phyloP scores from a whole-genome alignment of 176 grass and related monocot species.

The Musa schizocarpa region DNA sequence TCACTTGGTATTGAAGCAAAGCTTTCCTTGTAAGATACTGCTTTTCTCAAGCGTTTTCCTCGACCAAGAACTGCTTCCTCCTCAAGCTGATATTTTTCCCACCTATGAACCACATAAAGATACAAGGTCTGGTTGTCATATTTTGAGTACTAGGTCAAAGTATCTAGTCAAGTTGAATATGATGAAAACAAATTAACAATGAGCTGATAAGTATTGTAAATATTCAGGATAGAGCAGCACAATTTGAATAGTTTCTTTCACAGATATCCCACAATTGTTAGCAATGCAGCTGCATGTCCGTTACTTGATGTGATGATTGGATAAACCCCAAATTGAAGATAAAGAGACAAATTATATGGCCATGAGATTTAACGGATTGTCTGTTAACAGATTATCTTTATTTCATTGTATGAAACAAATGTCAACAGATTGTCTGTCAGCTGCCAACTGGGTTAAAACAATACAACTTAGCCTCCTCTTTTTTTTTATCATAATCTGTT shows the following conservation, averaged over 20 bases:
- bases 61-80: conserved; percentile 88
- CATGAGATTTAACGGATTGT: not conserved
- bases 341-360: not conserved
- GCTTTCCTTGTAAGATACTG: conserved; percentile 95
- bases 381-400: no score
- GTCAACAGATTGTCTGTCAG: no score
- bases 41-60: conserved; percentile 92
- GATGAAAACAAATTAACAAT: not conserved
- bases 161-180: not conserved
- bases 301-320: not conserved
- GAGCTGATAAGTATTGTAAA: not conserved
- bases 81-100: conserved; percentile 91
- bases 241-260: no score
- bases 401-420: no score
- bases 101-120: conserved; percentile 40
- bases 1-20: conserved; percentile 70
- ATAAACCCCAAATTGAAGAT: not conserved
- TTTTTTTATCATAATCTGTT: no score
- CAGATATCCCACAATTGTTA: no score
- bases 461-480: no score
- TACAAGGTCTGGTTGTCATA: not conserved
- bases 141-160: not conserved
- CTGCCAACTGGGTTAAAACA: no score
- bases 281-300: no score
- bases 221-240: no score